Conservation (phyloP, 805 yeast species). For the Metschnikowia anglica region DNA sequence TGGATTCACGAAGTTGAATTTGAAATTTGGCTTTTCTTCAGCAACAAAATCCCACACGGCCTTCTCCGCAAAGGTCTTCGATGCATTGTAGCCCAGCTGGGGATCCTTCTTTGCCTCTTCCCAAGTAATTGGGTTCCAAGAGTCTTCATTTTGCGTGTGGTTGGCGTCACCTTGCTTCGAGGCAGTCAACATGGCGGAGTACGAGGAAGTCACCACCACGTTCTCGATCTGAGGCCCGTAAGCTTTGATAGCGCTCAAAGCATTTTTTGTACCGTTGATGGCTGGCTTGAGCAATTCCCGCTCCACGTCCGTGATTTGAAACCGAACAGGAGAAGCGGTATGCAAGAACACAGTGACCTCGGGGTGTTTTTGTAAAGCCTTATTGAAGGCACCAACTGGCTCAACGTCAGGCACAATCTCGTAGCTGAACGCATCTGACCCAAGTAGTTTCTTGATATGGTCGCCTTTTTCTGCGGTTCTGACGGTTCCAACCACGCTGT, state of each 20-base stretch:
- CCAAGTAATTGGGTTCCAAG: constrained; percentile 20
- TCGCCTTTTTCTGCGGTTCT: background rate
- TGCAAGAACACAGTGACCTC: background rate
- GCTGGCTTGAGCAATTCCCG: background rate
- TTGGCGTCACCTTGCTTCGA: constrained; percentile 10
- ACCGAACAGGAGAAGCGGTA: background rate
- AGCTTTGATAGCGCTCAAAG: background rate
- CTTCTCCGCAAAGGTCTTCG: background rate
- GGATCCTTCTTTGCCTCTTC: constrained; percentile 32
- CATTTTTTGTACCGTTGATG: background rate
- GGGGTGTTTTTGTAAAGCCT: background rate
- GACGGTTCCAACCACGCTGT: background rate
- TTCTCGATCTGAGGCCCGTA: background rate
- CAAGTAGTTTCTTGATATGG: background rate
- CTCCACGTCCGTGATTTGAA: background rate
- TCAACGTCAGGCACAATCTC: background rate
- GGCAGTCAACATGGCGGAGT: background rate
- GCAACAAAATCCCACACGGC: background rate
- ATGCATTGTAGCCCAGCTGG: background rate
- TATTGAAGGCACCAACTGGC: background rate
- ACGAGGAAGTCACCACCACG: background rate
- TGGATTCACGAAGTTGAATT: background rate
- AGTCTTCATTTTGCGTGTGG: constrained; percentile 12
- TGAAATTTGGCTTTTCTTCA: background rate
- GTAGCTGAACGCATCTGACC: background rate